Percentiles rank a stretch among this genome's conserved stretches.
Evolutionary conservation across 371 early-diverging fungal genomes (phyloP).

Genomic region (Mortierella sp.): DNA sequence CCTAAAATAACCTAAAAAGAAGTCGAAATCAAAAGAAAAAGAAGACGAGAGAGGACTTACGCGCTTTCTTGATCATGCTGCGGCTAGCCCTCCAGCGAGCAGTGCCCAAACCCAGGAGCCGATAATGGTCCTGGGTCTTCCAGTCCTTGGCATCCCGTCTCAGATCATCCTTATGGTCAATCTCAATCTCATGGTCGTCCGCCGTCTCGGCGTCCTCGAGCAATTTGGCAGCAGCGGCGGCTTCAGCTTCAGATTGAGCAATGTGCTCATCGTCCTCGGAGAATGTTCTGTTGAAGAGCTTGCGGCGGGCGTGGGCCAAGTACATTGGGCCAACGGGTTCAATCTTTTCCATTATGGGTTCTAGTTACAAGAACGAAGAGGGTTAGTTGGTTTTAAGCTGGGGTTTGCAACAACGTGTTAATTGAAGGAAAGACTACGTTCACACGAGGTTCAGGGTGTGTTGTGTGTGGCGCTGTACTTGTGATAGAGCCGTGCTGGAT

Average conservation of each 20-base stretch:
- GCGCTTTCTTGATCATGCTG: conserved; percentile 82
- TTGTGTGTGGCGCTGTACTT: conserved; percentile 17
- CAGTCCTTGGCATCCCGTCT: conserved; percentile 84
- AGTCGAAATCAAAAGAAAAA: neutral
- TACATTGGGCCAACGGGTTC: conserved; percentile 77
- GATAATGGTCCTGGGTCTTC: conserved; percentile 93
- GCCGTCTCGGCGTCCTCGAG: conserved; percentile 66
- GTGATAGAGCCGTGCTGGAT: conserved; percentile 26
- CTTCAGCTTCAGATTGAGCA: conserved; percentile 22
- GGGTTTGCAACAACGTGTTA: neutral
- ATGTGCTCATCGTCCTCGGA: conserved; percentile 71
- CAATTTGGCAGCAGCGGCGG: conserved; percentile 51
- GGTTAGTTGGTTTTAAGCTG: neutral
- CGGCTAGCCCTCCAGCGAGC: conserved; percentile 85
- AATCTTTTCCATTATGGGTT: conserved; percentile 38
- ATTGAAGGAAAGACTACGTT: neutral
- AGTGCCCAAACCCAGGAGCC: conserved; percentile 84
- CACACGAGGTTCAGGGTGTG: neutral
- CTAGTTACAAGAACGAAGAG: conserved; percentile 12
- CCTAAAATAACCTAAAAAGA: neutral
- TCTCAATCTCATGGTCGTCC: conserved; percentile 66
- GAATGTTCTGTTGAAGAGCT: conserved; percentile 77
- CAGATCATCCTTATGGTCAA: conserved; percentile 72
- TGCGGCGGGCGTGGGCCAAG: conserved; percentile 77
- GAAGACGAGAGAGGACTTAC: conserved; percentile 38